A percentile compares a stretch with the other conserved stretches of the same genome.
Evolutionary conservation across 2,329 filamentous ascomycete genomes (phyloP).

Genomic region (Nemania bipapillata): DNA sequence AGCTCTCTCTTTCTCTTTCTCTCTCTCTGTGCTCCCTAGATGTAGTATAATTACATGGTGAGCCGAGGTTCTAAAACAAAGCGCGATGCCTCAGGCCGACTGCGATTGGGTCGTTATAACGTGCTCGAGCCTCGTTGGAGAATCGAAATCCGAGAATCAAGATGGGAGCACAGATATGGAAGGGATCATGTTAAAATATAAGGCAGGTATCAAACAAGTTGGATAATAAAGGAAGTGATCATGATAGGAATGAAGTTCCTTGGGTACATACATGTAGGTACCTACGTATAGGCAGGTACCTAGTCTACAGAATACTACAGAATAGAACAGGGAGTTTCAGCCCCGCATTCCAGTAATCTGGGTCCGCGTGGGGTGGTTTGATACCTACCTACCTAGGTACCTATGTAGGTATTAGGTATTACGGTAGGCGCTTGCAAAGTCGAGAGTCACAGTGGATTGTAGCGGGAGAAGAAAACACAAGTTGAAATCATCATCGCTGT

Average conservation of each 20-base stretch:
- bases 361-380: too few relatives aligned
- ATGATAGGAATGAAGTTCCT: neutral
- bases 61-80: conserved; percentile 1
- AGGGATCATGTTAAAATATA: neutral
- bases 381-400: too few relatives aligned
- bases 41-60: conserved; percentile 44
- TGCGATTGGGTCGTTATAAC: neutral
- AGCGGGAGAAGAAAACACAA: too few relatives aligned
- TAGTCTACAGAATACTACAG: too few relatives aligned
- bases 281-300: neutral
- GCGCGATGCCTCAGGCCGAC: neutral
- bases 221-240: neutral
- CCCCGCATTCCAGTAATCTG: too few relatives aligned
- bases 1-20: neutral
- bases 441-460: too few relatives aligned
- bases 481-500: too few relatives aligned
- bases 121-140: neutral
- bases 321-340: too few relatives aligned
- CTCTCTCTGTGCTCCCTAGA: too few relatives aligned
- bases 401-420: too few relatives aligned
- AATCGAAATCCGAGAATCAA: neutral
- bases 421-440: too few relatives aligned
- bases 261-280: neutral
- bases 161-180: neutral
- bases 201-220: neutral